Evolutionary conservation across 2,329 filamentous ascomycete species (phyloP).

Genomic region (Lecanicillium sp.): DNA sequence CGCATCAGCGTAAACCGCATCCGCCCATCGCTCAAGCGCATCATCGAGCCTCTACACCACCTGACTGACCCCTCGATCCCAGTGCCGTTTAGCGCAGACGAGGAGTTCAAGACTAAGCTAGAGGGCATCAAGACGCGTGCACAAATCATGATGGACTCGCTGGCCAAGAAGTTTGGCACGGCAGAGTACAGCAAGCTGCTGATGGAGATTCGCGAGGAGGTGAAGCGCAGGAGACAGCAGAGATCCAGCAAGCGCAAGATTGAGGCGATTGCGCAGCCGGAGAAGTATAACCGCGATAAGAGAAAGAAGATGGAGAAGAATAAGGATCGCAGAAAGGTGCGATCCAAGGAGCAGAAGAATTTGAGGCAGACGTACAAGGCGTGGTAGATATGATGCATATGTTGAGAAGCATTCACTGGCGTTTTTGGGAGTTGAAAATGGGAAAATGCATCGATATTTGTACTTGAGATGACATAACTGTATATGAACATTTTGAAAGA

Average conservation of each 20-base stretch:
- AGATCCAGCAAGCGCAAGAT: conserved; percentile 81
- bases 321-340: conserved; percentile 74
- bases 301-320: conserved; percentile 77
- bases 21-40: conserved; percentile 51
- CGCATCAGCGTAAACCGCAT: conserved; percentile 52
- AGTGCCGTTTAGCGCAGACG: conserved; percentile 61
- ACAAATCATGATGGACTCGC: conserved; percentile 67
- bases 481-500: no score
- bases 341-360: conserved; percentile 62
- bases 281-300: conserved; percentile 71
- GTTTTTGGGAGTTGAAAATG: not conserved
- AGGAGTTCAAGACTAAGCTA: conserved; percentile 59
- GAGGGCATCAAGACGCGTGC: conserved; percentile 64
- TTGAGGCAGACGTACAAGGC: conserved; percentile 61
- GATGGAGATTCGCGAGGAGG: conserved; percentile 61
- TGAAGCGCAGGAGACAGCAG: conserved; percentile 64
- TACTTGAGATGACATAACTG: conserved; percentile 1
- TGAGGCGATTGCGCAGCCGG: conserved; percentile 75
- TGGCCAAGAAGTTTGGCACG: conserved; percentile 80
- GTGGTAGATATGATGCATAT: conserved; percentile 22
- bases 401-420: conserved; percentile 1
- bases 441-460: conserved; percentile 1
- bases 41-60: conserved; percentile 61
- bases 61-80: conserved; percentile 74
- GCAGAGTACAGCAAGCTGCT: conserved; percentile 69